Base-by-base conservation (phyloP, 257 asterid species). In the Solanum etuberosum region DNA sequence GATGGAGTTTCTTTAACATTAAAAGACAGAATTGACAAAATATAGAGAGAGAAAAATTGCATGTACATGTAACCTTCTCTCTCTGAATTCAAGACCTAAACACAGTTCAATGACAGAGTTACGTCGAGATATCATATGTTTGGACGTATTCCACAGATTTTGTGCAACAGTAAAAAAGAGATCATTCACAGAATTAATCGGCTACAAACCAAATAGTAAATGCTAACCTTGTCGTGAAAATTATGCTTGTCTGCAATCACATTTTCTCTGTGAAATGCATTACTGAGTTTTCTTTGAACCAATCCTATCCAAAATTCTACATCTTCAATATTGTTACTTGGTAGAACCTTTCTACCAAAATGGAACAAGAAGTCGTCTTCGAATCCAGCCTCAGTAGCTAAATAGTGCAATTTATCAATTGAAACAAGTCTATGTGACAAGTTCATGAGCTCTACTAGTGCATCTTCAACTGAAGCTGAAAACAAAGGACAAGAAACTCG, bases 311-410 rank as follows among this genome's bases (percentile, higher is more conserved):
- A 95, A 88, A 93, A 95, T 83, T 94, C 96, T 54, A 91, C 54
- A 72, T 93, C 96, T 88, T 91, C 95, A 63, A 90, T 83, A 78
- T 87, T 92, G 89, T 90, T 84, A 90, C 92, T 88, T 5, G 98
- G 98, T 34, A 94, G 93, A 88, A 94, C 89, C 87, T 90, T 94
- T 61, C 92, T 86, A 63, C 97, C 98, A 83, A 93, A 95, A 91
- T 94, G 95, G 46, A 84, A 86, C 70, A 94, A 87, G 89, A 94
- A 94, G 40, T 91, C 91, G 87, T 93, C 95, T 91, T 94, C 98
- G 59, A 93, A 95, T 67, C 98, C 98, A 42, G 98, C 98, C 91
- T 93, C 94, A 84, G 88, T 88, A n/a, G 98, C 96, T 87, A 95
- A 90, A 32, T 87, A 91, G 88, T 95, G 93, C 89, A 93, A 89